Evolutionary conservation across 164 flowering plant species (phyloP).

Genomic region (Hamamelis virginiana): DNA sequence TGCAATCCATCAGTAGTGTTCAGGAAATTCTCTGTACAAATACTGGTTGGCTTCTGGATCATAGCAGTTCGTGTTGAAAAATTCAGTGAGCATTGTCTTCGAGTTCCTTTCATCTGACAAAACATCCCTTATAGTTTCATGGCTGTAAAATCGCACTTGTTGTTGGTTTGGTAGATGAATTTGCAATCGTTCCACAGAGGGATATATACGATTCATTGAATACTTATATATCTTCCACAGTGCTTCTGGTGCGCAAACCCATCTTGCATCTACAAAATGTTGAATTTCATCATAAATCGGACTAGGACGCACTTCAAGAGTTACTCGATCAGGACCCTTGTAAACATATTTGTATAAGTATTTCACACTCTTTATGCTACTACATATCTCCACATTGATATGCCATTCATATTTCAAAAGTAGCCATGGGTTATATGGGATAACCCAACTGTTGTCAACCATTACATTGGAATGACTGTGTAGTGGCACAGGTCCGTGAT

Average conservation of each 20-base stretch:
- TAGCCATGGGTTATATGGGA: constrained; percentile 2
- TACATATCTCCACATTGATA: neutral
- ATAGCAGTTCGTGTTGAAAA: neutral
- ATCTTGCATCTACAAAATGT: constrained; percentile 2
- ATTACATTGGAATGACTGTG: neutral
- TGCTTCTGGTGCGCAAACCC: constrained; percentile 9
- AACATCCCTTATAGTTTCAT: neutral
- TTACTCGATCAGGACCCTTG: constrained; percentile 6
- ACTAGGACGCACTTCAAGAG: neutral
- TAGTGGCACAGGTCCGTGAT: neutral
- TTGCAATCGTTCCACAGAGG: neutral
- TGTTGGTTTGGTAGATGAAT: constrained; percentile 5
- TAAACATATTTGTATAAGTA: constrained; percentile 10
- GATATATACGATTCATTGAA: constrained; percentile 3
- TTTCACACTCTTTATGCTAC: neutral
- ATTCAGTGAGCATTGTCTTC: constrained; percentile 11
- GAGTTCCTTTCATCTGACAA: neutral
- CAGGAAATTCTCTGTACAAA: constrained; percentile 7
- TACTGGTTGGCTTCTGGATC: neutral
- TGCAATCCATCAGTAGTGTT: neutral
- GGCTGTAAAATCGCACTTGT: neutral
- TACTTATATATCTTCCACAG: constrained; percentile 6
- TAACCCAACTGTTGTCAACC: neutral
- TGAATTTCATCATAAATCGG: neutral
- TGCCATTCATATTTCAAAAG: constrained; percentile 5